Base-by-base conservation (phyloP, 257 asterid species). In the Capsicum baccatum region DNA sequence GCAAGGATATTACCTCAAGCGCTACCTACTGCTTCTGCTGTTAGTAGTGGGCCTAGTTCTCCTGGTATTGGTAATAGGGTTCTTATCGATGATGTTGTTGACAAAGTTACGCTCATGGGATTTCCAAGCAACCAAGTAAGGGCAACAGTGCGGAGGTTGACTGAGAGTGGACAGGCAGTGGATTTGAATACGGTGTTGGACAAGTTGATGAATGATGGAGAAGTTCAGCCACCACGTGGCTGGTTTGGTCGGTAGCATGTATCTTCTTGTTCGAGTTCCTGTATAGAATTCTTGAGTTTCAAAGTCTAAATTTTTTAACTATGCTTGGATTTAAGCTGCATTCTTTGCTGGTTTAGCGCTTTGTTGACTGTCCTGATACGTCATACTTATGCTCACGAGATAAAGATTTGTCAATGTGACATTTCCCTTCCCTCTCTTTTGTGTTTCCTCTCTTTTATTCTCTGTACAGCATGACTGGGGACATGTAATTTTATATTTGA, bases 31-130 rank as follows among this genome's bases (percentile, higher is more conserved):
- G 97, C 97, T 79, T 87, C 98, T 56, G 89, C 90, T 11, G 94
- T 94, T 33, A 88, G 94, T 85, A 86, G 90, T 85, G 94, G 92
- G 12, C 79, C 91, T 44, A 87, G 92, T 44, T 83, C 93, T 47
- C 86, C 89, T 54, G 90, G 94, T n/a, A 62, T 94, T 39, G 95
- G 97, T 26, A 93, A 91, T 86, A 91, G 89, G 92, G 98, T 92
- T 84, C 95, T 97, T 16, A 89, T 93, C 67, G 99, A 97, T 62
- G 99, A 97, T 59, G 98, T 97, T 89, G 94, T 97, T n/a, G 99
- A 95, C 82, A 95, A 92, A 82, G 99, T 97, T 63, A 94, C 99
- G 3, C 89, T 73, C 84, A 97, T 95, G 99, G 99, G 99, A 79
- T 97, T 97, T 86, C 71, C 98, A 35, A 94, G 97, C 88, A 99